Evolutionary conservation across 257 asterid species (phyloP), one percentile per base, ranked within the genome.

Genomic region (Gardenia jasminoides): DNA sequence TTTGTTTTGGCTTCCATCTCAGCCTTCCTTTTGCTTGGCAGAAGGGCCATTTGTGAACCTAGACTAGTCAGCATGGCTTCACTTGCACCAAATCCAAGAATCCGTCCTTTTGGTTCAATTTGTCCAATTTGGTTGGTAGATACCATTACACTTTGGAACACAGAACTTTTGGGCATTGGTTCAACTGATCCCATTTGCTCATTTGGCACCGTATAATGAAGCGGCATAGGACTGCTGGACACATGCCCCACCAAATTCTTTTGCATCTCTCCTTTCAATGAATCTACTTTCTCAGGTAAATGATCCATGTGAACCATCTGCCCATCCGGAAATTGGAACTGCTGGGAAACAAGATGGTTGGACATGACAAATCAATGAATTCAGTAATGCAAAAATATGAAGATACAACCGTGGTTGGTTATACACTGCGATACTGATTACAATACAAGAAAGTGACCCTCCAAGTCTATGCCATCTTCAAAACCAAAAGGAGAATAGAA

Each of bases 1-100:
- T 70, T 80, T 22, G 26, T 43, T 77, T 76, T 20, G 58, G 84
- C 82, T 74, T 86, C 94, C 81, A 78, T 59, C 75, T 90, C 96
- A 80, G 97, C 97, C 89, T 96, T 96, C 67, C 99, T 82, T 82
- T 96, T 96, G 46, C 79, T 81, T 3, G 94, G 91, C 70, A 83
- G 71, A 47, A 88, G 84, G 67, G 88, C 64, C 30, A 80, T 88
- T 72, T 88, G 89, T 39, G 84, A 83, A 78, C 87, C 74, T 62
- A 77, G 56, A 80, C 62, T 81, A 80, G 75, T 83, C 46, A 76
- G 48, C 76, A 84, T 67, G 48, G 70, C 64, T 59, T 81, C 82
- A 70, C 74, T 78, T 46, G 78, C 83, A 33, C 77, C 80, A 44
- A 78, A 84, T 59, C 82, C 88, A 65, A 75, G 46, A 67, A 54